phyloP scores from a whole-genome alignment of 2,329 filamentous ascomycete genomes.

The Colletotrichum incanum region DNA sequence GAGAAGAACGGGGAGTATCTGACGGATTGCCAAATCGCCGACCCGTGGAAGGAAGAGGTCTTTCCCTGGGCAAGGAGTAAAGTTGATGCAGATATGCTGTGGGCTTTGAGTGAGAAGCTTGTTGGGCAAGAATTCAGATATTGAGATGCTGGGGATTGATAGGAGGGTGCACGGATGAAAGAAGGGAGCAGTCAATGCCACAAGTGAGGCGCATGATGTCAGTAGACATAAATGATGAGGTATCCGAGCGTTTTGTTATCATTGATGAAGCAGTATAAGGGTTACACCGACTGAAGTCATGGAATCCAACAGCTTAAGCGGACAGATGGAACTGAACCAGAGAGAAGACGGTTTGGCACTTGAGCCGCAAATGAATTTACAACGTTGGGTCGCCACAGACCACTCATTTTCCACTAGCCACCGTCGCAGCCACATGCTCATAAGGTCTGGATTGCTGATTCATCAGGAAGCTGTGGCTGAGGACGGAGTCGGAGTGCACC shows the following conservation, averaged over 20 bases:
- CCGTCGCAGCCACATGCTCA: not conserved
- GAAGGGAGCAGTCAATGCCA: not conserved
- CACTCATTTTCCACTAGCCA: not conserved
- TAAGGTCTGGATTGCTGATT: too few species aligned
- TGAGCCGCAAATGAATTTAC: not conserved
- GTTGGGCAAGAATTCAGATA: slow-evolving; percentile 40
- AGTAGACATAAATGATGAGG: not conserved
- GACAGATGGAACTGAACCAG: not conserved
- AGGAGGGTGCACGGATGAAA: not conserved
- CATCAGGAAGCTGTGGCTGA: not conserved
- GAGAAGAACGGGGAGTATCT: slow-evolving; percentile 36
- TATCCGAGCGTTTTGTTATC: not conserved
- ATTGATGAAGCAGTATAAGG: not conserved
- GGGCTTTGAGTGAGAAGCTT: slow-evolving; percentile 42
- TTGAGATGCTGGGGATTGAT: slow-evolving; percentile 1
- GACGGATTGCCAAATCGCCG: slow-evolving; percentile 27
- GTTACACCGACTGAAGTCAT: not conserved
- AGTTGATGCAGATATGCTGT: slow-evolving; percentile 39
- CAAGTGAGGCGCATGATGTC: not conserved
- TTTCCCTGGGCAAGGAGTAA: slow-evolving; percentile 30
- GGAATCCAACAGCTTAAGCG: not conserved
- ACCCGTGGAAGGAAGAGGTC: slow-evolving; percentile 40
- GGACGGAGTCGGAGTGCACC: accelerated
- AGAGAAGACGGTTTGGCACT: too few species aligned
- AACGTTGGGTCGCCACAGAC: not conserved